Conservation (phyloP, 2,329 filamentous ascomycete genomes). For the Magnaporthiopsis incrustans region DNA sequence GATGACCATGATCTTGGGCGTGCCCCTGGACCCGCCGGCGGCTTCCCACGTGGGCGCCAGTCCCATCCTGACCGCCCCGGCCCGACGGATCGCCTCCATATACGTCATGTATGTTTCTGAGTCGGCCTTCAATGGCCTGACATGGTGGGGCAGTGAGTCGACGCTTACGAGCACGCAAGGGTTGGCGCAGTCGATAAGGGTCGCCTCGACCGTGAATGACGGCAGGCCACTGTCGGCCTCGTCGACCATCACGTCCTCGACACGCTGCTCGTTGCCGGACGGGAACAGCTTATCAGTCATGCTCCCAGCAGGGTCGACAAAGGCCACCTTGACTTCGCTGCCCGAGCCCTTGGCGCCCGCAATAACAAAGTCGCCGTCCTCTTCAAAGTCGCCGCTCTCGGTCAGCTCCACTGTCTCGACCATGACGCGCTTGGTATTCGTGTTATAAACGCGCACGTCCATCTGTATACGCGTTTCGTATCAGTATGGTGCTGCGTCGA, state of each 20-base stretch:
- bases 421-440: conserved; percentile 52
- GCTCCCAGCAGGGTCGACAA: conserved; percentile 50
- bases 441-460: conserved; percentile 46
- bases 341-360: conserved; percentile 49
- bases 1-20: conserved; percentile 51
- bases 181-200: conserved; percentile 29
- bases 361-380: conserved; percentile 44
- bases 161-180: conserved; percentile 42
- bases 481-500: neutral
- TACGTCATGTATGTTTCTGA: conserved; percentile 20
- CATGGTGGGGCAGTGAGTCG: conserved; percentile 34
- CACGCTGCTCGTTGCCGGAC: conserved; percentile 34
- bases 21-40: conserved; percentile 22
- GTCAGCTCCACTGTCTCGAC: conserved; percentile 43
- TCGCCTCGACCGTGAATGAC: conserved; percentile 22
- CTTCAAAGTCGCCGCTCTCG: conserved; percentile 35
- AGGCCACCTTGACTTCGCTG: conserved; percentile 48
- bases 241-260: conserved; percentile 36
- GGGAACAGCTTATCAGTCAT: conserved; percentile 52
- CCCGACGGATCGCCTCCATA: conserved; percentile 43
- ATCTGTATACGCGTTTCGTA: neutral
- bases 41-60: conserved; percentile 32
- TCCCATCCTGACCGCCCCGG: conserved; percentile 50
- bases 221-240: conserved; percentile 15
- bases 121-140: conserved; percentile 28